These are phyloP conservation scores for Pseudogymnoascus sp. DNA, from an alignment of 2,329 filamentous ascomycete genomes.

Conservation along the genomic window DNA sequence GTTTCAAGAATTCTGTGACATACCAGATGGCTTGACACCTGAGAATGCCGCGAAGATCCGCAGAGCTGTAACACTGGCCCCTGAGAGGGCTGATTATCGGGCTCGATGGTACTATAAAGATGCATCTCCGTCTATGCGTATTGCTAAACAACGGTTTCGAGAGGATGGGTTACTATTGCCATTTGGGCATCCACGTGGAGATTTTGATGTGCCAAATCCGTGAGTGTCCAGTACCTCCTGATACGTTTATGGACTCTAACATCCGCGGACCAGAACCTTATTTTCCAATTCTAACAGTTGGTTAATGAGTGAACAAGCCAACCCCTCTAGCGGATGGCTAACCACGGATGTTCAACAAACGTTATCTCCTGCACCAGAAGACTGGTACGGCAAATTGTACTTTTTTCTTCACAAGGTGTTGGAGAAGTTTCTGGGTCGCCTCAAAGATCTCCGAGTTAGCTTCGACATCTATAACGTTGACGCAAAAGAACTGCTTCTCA, in stretches of 20 bases:
- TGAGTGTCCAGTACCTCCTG: constrained; percentile 22
- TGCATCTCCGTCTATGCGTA: constrained; percentile 17
- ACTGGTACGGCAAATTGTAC: constrained; percentile 34
- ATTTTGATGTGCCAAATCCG: constrained; percentile 35
- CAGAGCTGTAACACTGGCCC: constrained; percentile 11
- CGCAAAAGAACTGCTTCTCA: constrained; percentile 20
- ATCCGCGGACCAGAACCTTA: constrained; percentile 29
- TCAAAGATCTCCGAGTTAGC: constrained; percentile 18
- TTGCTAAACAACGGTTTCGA: constrained; percentile 27
- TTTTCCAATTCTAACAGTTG: constrained; percentile 27
- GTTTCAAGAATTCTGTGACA: constrained; percentile 10
- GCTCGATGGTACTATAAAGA: constrained; percentile 11
- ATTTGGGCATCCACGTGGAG: constrained; percentile 25
- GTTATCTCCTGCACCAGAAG: constrained; percentile 24
- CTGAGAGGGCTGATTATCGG: constrained; percentile 12
- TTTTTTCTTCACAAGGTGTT: constrained; percentile 28
- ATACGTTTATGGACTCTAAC: constrained; percentile 10
- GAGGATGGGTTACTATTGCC: constrained; percentile 35
- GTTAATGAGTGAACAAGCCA: constrained; percentile 32
- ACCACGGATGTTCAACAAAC: constrained; percentile 22
- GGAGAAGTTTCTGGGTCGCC: constrained; percentile 24
- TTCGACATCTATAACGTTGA: constrained; percentile 28
- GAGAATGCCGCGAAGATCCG: constrained; percentile 10
- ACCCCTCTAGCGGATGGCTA: constrained; percentile 33
- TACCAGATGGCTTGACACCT: constrained; percentile 10